Conservation (phyloP, 352 stramenopile genomes). For the Globisporangium uncinulatum region DNA sequence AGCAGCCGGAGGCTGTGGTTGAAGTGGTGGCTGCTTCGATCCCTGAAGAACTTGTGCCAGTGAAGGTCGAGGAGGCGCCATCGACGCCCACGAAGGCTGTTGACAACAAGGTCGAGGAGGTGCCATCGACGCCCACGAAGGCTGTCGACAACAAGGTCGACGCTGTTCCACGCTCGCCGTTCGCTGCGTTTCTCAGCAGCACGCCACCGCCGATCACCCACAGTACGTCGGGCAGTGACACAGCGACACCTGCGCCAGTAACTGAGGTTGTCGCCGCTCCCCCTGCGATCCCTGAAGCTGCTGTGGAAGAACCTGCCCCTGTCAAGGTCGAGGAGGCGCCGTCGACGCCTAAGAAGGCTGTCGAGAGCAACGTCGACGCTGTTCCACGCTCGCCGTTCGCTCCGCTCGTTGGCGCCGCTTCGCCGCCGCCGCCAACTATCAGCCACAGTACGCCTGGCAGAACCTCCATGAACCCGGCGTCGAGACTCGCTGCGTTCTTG, state of each 20-base stretch:
- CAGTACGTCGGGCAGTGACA: conserved; percentile 7
- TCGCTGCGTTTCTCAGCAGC: background rate
- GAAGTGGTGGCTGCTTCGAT: background rate
- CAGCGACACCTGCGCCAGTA: conserved; percentile 13
- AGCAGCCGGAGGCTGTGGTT: background rate
- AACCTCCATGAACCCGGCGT: conserved; percentile 11
- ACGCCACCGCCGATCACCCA: background rate
- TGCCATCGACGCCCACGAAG: background rate
- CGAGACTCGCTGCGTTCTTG: conserved; percentile 59
- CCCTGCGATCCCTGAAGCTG: background rate
- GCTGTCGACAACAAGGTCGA: background rate
- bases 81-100: background rate
- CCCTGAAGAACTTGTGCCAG: background rate
- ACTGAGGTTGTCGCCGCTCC: background rate
- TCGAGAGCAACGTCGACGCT: too few species aligned
- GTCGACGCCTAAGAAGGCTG: background rate
- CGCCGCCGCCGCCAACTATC: background rate
- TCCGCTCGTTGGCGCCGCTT: background rate
- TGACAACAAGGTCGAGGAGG: background rate
- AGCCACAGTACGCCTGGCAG: conserved; percentile 8
- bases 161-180: conserved; percentile 2
- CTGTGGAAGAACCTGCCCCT: too few species aligned
- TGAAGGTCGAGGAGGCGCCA: background rate
- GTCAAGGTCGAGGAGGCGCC: background rate
- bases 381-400: background rate